phyloP scores from a whole-genome alignment of 2,329 filamentous ascomycete genomes.

The Fusarium sp. region DNA sequence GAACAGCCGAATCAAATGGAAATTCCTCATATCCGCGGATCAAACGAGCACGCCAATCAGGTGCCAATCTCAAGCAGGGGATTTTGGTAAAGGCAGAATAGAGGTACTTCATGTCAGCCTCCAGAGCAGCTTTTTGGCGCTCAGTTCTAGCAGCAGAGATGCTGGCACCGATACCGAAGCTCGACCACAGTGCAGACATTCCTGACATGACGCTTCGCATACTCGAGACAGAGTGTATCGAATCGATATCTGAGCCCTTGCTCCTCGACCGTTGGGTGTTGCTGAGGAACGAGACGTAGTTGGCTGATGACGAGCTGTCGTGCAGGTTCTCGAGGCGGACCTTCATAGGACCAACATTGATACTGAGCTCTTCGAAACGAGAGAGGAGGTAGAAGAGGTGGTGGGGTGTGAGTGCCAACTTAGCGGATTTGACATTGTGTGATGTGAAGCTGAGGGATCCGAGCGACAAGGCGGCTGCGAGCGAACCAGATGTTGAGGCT shows the following conservation, averaged over 20 bases:
- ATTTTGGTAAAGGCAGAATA: constrained; percentile 99
- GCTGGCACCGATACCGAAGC: constrained; percentile 82
- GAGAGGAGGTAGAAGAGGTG: constrained; percentile 97
- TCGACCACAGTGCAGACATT: constrained; percentile 94
- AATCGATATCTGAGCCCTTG: constrained; percentile 84
- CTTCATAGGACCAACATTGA: constrained; percentile 95
- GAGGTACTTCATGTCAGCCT: constrained; percentile 91
- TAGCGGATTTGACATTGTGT: constrained; percentile 86
- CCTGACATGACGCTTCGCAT: constrained; percentile 97
- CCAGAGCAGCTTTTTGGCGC: constrained; percentile 85
- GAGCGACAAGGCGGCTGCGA: constrained; percentile 88
- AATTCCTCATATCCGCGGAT: constrained; percentile 97
- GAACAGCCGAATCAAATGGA: constrained; percentile 96
- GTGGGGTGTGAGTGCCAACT: constrained; percentile 92
- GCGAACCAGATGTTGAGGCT: constrained; percentile 75
- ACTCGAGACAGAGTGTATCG: constrained; percentile 94
- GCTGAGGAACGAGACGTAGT: constrained; percentile 95
- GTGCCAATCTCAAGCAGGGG: constrained; percentile 86
- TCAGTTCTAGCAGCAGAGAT: constrained; percentile 85
- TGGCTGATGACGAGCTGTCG: constrained; percentile 84
- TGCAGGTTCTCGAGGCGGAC: constrained; percentile 94
- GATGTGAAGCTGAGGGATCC: constrained; percentile 87
- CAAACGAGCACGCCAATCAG: constrained; percentile 90
- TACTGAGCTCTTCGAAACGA: constrained; percentile 91
- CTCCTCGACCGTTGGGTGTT: constrained; percentile 81